phyloP scores from a whole-genome alignment of 2,329 filamentous ascomycete species.

The Aspergillus nomiae region DNA sequence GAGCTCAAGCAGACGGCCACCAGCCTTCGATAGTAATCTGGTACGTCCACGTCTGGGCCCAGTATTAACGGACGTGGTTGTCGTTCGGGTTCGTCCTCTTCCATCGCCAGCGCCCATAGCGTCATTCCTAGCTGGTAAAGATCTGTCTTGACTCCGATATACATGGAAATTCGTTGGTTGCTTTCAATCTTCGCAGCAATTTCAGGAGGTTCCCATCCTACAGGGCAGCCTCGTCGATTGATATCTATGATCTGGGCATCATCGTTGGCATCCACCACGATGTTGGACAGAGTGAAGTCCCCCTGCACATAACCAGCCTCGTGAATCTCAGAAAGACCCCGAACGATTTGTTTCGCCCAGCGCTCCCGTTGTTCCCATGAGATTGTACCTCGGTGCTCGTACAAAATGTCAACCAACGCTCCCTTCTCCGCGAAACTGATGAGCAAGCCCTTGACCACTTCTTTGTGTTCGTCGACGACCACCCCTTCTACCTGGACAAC shows the following conservation, averaged over 20 bases:
- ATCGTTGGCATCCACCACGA: conserved; percentile 82
- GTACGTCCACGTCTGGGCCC: conserved; percentile 60
- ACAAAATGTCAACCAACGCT: conserved; percentile 86
- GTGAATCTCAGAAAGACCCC: conserved; percentile 88
- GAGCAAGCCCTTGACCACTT: conserved; percentile 81
- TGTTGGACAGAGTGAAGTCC: conserved; percentile 95
- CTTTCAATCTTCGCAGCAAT: conserved; percentile 81
- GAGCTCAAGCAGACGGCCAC: conserved; percentile 76
- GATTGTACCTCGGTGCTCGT: conserved; percentile 67
- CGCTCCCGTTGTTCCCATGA: conserved; percentile 74
- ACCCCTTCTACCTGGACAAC: conserved; percentile 88
- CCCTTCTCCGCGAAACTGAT: conserved; percentile 87
- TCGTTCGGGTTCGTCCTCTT: conserved; percentile 86
- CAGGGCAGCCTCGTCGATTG: conserved; percentile 92
- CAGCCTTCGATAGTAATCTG: conserved; percentile 75
- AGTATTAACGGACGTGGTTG: conserved; percentile 69
- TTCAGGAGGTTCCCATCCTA: conserved; percentile 97
- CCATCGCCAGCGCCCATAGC: conserved; percentile 84
- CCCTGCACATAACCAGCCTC: conserved; percentile 96
- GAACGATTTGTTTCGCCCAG: conserved; percentile 90
- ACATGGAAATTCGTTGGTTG: conserved; percentile 90
- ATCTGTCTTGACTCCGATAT: conserved; percentile 97
- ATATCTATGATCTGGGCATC: conserved; percentile 98
- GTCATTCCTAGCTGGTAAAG: conserved; percentile 97
- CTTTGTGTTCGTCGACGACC: conserved; percentile 74